Base-by-base conservation (phyloP, 805 yeast genomes). In the Lachancea mirantina region DNA sequence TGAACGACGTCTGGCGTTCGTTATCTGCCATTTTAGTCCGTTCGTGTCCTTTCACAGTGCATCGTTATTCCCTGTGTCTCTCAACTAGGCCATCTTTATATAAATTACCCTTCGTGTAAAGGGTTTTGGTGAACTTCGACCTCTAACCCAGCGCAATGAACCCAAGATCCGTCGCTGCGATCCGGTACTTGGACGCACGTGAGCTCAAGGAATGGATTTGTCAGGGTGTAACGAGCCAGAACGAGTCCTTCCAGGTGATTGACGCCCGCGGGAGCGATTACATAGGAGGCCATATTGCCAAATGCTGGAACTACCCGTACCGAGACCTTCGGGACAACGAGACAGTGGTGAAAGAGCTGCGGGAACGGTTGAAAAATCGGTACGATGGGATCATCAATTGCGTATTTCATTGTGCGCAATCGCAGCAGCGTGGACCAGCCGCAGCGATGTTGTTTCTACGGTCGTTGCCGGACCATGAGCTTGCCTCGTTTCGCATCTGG, bases 371-470 rank as follows among this genome's bases (percentile, higher is more conserved):
- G 23, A 50, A 57, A 8, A 53, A 49, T 6, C 34, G 5, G 8
- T 30, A 31, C 2, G 41, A 55, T 4, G 50, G 57, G 5, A 61
- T 38, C 2, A 32, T 46, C 27, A 42, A 49, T 22, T 52, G 53
- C 8, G 80, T 92, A 0, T 92, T 89, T 61, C 96, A 92, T 55
- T 89, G 98, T 57, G 87, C 88, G 18, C 65, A 83, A 19, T 79
- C 94, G 3, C 97, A 92, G 57, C 94, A 80, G 39, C 65, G 98
- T 32, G 97, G 97, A 0, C 97, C 97, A 0, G 65, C 83, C 3
- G 72, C 95, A 3, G 87, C 96, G 0, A 60, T 77, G 57, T 65
- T 64, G 46, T 80, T 81, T 46, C 42, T 59, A 27, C 42, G 74
- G 36, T 19, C 30, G n/a, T 26, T 56, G 18, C 35, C 41, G 5